Evolutionary conservation across 2,329 filamentous ascomycete genomes (phyloP), one percentile per base, ranked within the genome.

Genomic region (Fusarium haematococcum): DNA sequence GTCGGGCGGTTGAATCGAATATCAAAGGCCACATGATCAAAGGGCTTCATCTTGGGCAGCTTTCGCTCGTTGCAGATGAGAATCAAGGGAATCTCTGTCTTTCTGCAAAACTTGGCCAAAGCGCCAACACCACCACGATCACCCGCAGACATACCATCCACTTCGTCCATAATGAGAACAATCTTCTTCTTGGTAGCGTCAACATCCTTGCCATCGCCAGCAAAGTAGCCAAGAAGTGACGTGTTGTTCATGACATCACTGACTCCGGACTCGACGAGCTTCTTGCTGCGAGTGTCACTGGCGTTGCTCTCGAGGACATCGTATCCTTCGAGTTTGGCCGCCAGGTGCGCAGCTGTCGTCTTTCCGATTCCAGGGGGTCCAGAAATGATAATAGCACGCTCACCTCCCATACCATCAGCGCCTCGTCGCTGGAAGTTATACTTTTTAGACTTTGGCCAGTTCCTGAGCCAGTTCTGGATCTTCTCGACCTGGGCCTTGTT

Each of bases 81-180:
- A 76, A 99, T 98, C 81, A 99, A 92, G 1, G 97, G 97, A 27
- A 99, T 91, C 77, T 97, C 92, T 0, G 95, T 97, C 87, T 97
- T 98, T 85, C 94, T 98, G 88, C 96, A 98, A 63, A 98, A 93
- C 68, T 97, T 95, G 66, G 97, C 96, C 66, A 99, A 88, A 33
- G 97, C 97, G 60, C 95, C 97, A 57, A 99, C 97, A 82, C 97
- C 97, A 75, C 97, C 97, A 70, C 97, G 92, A 81, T 99, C 97
- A 80, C 97, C 97, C 39, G 95, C 95, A 70, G 96, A 98, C 97
- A 99, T 98, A 62, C 97, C 97, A 79, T 99, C 97, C 6, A 99
- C 97, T 84, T 99, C 97, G 78, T 99, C 97, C 97, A 99, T 98
- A 84, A 99, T 95, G 58, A 99, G 86, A 7, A 98, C 94, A 37